Evolutionary conservation across 345 rosid species (phyloP).

Genomic region (Odontarrhena argentea): DNA sequence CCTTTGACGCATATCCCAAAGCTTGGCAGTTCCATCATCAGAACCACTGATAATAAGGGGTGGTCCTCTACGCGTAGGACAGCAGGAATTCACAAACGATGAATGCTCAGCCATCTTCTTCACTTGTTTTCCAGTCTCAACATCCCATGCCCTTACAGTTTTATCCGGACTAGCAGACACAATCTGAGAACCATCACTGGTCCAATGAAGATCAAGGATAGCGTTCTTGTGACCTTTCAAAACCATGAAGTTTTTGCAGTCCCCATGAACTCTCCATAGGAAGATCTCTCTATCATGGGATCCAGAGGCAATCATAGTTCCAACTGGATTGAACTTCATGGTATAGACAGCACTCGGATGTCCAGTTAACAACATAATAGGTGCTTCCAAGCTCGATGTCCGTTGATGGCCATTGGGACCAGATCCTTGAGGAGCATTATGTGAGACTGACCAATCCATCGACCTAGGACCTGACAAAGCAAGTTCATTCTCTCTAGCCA

Average conservation of each 20-base stretch:
- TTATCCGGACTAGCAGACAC: slow-evolving; percentile 96
- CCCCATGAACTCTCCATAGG: slow-evolving; percentile 87
- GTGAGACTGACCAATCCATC: slow-evolving; percentile 84
- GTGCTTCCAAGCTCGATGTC: slow-evolving; percentile 86
- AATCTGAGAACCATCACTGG: slow-evolving; percentile 84
- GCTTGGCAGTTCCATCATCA: slow-evolving; percentile 96
- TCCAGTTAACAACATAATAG: slow-evolving; percentile 86
- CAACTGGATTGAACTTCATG: slow-evolving; percentile 90
- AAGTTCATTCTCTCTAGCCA: slow-evolving; percentile 58
- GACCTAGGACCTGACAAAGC: slow-evolving; percentile 82
- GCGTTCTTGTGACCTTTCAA: slow-evolving; percentile 96
- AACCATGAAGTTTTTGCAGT: slow-evolving; percentile 96
- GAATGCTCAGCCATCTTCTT: slow-evolving; percentile 98
- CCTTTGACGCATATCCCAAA: slow-evolving; percentile 98
- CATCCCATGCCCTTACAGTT: slow-evolving; percentile 91
- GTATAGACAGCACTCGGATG: slow-evolving; percentile 89
- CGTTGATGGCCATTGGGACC: slow-evolving; percentile 54
- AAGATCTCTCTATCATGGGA: slow-evolving; percentile 95
- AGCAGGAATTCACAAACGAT: slow-evolving; percentile 90
- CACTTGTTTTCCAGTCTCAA: slow-evolving; percentile 87
- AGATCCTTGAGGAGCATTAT: slow-evolving; percentile 55
- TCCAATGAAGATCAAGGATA: slow-evolving; percentile 91
- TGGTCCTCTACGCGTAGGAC: slow-evolving; percentile 87
- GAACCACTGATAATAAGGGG: slow-evolving; percentile 94
- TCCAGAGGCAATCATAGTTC: slow-evolving; percentile 85